Conservation (phyloP, 176 grass and related monocot genomes). For the Dendrocalamus sinicus region DNA sequence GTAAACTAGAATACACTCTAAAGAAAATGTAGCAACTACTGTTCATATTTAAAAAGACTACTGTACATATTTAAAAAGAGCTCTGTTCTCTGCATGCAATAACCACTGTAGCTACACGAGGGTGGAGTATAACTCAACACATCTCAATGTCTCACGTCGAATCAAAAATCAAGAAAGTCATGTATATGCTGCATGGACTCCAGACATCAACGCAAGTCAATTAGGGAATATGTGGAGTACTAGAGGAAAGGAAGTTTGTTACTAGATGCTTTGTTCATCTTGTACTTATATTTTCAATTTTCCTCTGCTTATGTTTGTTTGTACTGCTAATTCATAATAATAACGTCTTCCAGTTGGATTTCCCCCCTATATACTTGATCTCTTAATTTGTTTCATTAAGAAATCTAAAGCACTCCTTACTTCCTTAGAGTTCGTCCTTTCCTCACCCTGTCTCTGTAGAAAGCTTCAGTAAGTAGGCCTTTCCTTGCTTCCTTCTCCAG, state of each 20-base stretch:
- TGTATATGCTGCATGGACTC: conserved; percentile 6
- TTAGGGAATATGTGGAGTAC: not conserved
- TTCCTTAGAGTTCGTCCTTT: not conserved
- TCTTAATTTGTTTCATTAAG: conserved; percentile 6
- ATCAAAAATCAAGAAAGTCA: not conserved
- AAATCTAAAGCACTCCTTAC: not conserved
- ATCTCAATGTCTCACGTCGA: not conserved
- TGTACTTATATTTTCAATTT: not conserved
- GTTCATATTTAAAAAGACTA: not conserved
- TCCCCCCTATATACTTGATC: not conserved
- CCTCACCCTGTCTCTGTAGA: not conserved
- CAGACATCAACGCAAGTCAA: not conserved
- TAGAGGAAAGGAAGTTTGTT: conserved; percentile 6
- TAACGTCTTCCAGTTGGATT: not conserved
- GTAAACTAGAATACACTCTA: not conserved
- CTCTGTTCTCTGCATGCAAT: conserved; percentile 37
- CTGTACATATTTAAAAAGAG: conserved; percentile 15
- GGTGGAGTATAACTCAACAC: not conserved
- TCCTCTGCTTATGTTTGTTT: not conserved
- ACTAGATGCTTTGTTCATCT: not conserved
- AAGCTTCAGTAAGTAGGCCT: not conserved
- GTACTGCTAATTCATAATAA: not conserved
- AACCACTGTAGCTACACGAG: not conserved
- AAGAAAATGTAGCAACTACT: not conserved
- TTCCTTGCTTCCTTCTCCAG: conserved; percentile 59